Percentiles rank a stretch among this genome's conserved stretches.
phyloP scores from a whole-genome alignment of 495 filamentous ascomycete genomes.

The Parathielavia appendiculata region DNA sequence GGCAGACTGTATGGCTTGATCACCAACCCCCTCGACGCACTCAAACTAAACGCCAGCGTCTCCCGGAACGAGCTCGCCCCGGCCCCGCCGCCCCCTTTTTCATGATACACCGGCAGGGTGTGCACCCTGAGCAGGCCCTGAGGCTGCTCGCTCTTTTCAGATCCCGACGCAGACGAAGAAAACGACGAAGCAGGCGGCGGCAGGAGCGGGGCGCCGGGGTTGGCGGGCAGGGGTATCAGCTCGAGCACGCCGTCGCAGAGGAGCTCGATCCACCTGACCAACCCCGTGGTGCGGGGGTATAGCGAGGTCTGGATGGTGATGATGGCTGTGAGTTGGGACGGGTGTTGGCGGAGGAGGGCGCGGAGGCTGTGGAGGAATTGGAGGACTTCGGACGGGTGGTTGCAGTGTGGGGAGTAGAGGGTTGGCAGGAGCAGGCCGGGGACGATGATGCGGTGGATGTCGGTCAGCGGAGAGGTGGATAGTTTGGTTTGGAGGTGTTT shows the following conservation, averaged over 20 bases:
- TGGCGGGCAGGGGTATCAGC: constrained; percentile 76
- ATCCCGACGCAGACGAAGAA: constrained; percentile 11
- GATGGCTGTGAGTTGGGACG: constrained; percentile 63
- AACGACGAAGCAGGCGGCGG: constrained; percentile 25
- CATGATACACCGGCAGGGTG: constrained; percentile 75
- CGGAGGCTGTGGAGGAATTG: constrained; percentile 79
- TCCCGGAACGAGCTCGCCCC: constrained; percentile 63
- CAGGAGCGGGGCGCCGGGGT: constrained; percentile 49
- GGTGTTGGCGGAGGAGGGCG: constrained; percentile 63
- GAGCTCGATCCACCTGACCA: constrained; percentile 84
- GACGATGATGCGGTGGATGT: constrained; percentile 76
- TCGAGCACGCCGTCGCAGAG: constrained; percentile 84
- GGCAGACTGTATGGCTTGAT: constrained; percentile 88
- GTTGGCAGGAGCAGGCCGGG: constrained; percentile 80
- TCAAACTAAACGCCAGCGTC: constrained; percentile 85
- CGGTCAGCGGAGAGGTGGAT: constrained; percentile 49
- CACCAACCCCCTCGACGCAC: constrained; percentile 69
- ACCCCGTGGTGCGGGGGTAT: constrained; percentile 68
- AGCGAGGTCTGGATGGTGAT: constrained; percentile 76
- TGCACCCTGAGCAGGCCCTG: constrained; percentile 84
- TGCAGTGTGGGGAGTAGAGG: constrained; percentile 63
- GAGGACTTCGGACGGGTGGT: constrained; percentile 64
- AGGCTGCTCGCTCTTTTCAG: constrained; percentile 59
- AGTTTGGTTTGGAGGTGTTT: constrained; percentile 55
- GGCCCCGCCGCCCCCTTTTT: constrained; percentile 75